phyloP scores from a whole-genome alignment of 306 rosid genomes.

The Canavalia gladiata region DNA sequence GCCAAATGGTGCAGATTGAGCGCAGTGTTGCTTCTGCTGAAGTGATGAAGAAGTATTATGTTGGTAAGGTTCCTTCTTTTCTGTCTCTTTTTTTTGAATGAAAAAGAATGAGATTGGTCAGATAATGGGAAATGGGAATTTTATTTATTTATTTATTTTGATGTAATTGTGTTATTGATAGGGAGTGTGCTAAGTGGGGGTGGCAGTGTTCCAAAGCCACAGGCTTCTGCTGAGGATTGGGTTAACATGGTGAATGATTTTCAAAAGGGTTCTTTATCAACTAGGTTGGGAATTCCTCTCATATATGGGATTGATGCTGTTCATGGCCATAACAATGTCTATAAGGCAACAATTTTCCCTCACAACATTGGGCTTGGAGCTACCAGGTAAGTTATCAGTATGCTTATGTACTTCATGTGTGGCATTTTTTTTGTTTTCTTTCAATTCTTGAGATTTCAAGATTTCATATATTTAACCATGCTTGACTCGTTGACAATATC shows the following conservation, averaged over 20 bases:
- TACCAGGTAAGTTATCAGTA: constrained; percentile 60
- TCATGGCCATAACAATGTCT: constrained; percentile 74
- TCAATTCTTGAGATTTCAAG: neutral
- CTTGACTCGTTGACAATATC: no score
- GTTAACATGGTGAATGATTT: constrained; percentile 71
- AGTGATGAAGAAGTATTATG: constrained; percentile 47
- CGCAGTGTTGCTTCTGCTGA: constrained; percentile 43
- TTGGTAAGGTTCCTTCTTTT: constrained; percentile 36
- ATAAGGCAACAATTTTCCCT: constrained; percentile 80
- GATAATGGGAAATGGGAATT: neutral
- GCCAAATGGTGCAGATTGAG: constrained; percentile 55
- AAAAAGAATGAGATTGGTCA: neutral
- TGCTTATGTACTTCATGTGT: neutral
- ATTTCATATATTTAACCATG: neutral
- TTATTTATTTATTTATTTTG: neutral
- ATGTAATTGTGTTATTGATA: constrained; percentile 7
- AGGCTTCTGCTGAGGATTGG: constrained; percentile 72
- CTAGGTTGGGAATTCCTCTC: constrained; percentile 77
- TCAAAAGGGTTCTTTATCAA: constrained; percentile 64
- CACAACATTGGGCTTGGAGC: constrained; percentile 87
- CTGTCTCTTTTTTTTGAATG: neutral
- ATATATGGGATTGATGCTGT: constrained; percentile 81
- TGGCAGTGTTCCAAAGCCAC: constrained; percentile 68
- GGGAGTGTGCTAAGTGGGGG: constrained; percentile 75
- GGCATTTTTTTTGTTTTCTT: neutral